These are phyloP conservation scores for Pyracantha coccinea DNA, from an alignment of 331 rosid genomes.

Conservation along the genomic window DNA sequence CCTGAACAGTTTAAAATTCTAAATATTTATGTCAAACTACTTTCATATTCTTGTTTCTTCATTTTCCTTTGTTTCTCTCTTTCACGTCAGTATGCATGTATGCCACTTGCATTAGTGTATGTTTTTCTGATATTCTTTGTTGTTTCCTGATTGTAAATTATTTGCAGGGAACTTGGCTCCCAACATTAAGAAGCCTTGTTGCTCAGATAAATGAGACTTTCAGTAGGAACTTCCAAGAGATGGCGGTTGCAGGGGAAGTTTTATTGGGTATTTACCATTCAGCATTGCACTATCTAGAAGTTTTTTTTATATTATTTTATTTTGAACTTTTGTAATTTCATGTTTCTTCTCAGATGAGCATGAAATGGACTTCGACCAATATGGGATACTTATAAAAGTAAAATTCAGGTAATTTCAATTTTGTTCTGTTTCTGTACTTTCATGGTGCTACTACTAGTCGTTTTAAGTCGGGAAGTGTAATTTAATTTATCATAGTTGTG, in stretches of 20 bases:
- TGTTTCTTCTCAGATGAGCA: conserved; percentile 71
- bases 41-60: neutral
- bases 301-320: neutral
- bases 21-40: neutral
- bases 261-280: conserved; percentile 49
- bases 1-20: neutral
- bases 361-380: conserved; percentile 70
- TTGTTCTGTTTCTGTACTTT: neutral
- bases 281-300: neutral
- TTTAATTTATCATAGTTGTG: no score
- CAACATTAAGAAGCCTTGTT: conserved; percentile 77
- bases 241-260: conserved; percentile 99
- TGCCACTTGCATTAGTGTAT: neutral
- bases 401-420: conserved; percentile 75
- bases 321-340: conserved; percentile 9
- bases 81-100: neutral
- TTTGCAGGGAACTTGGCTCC: conserved; percentile 81
- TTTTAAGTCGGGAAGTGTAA: neutral
- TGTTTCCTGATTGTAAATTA: conserved; percentile 6
- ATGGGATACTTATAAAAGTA: conserved; percentile 86
- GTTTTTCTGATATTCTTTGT: neutral
- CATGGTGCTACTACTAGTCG: neutral
- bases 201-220: conserved; percentile 82
- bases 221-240: conserved; percentile 78
- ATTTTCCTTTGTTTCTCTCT: neutral